Base-by-base conservation (phyloP, 2,329 filamentous ascomycete genomes). In the Aspergillus floridensis region DNA sequence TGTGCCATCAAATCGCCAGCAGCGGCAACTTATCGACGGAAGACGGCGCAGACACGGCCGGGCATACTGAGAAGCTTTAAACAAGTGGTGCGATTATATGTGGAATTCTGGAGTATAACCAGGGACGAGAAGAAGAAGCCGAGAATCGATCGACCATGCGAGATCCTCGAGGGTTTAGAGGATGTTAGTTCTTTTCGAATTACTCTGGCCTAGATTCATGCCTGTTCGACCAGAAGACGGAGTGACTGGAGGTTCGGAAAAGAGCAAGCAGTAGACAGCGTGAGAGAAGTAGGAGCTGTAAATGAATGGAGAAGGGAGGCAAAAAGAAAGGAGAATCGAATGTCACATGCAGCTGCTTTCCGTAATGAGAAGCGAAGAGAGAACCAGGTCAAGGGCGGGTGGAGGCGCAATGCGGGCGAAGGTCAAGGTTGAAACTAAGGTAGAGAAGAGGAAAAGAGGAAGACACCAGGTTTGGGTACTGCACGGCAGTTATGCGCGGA, bases 1-100 rank as follows among this genome's bases (percentile, higher is more conserved):
- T 62, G 64, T 62, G 61, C 61, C 64, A 67, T 66, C 57, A 65
- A 65, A 64, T 57, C 61, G 63, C 64, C 64, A 61, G 58, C 53
- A 61, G 59, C 60, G 63, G 63, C 63, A 66, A 65, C 26, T 64
- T 65, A 66, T 62, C 56, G 59, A 65, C 61, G 44, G 59, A 58
- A 57, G 60, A 55, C 53, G 54, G 57, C 50, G 59, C 56, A 60
- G 60, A 61, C 56, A 60, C 57, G 60, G 65, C 59, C 59, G 58
- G 52, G 56, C 66, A 66, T 66, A 58, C 55, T 66, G 59, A 32
- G 47, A 49, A 62, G 41, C 22, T 49, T 48, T 53, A 49, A 41
- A 52, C 19, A 21, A 57, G 2, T 22, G 21, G 26, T 19, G 51
- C 21, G 38, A 21, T 19, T n/a, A 24, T 6, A 21, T 55, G 24